Percentiles rank a stretch among this genome's conserved stretches.
Conservation (phyloP, 176 grass and related monocot species). For the Themeda triandra region DNA sequence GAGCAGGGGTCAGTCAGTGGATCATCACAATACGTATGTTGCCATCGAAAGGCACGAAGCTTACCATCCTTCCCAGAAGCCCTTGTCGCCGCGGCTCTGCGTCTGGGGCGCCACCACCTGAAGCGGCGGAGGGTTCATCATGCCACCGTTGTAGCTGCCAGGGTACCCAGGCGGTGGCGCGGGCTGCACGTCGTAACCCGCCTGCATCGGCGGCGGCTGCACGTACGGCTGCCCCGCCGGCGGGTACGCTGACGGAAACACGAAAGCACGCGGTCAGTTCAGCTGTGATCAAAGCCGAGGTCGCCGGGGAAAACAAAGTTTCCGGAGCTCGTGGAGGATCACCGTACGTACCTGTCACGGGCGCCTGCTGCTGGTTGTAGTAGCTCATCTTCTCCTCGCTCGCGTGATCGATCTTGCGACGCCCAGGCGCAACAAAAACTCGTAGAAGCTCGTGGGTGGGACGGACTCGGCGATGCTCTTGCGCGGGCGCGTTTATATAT, state of each 20-base stretch:
- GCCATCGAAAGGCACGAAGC: not conserved
- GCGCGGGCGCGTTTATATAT: not conserved
- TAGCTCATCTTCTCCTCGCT: constrained; percentile 26
- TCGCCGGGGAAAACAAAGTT: too few species aligned
- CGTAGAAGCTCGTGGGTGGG: not conserved
- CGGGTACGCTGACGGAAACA: constrained; percentile 32
- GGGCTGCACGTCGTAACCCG: too few species aligned
- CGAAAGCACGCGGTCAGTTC: not conserved
- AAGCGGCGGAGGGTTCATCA: constrained; percentile 31
- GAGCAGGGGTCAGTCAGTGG: not conserved
- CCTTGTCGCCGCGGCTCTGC: constrained; percentile 54
- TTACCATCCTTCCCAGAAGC: constrained; percentile 76
- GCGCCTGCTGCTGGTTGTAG: constrained; percentile 38
- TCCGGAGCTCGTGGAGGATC: too few species aligned
- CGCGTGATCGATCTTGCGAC: not conserved
- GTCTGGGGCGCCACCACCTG: constrained; percentile 21
- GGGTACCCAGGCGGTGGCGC: constrained; percentile 51
- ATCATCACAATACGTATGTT: not conserved
- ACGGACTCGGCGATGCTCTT: not conserved
- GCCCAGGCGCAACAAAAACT: not conserved
- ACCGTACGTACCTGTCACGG: constrained; percentile 30
- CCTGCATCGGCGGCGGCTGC: constrained; percentile 12
- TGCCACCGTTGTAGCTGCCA: constrained; percentile 20
- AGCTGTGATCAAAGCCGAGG: not conserved
- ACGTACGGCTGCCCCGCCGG: constrained; percentile 19